Evolutionary conservation across 371 early-diverging fungal genomes (phyloP).

Genomic region (Lichtheimia corymbifera): DNA sequence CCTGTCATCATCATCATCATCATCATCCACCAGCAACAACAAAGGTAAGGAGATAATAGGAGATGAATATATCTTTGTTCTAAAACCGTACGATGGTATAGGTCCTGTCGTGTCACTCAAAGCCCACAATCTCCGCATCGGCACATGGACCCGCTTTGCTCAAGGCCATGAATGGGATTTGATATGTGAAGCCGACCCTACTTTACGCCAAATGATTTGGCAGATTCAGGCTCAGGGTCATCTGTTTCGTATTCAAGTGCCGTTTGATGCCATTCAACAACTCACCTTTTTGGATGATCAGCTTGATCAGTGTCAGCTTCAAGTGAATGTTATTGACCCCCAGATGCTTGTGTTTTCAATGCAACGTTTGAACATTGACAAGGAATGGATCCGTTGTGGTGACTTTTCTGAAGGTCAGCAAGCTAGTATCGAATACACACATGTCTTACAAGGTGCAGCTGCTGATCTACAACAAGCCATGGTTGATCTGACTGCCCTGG

Average conservation of each 20-base stretch:
- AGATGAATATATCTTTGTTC: too few relatives aligned
- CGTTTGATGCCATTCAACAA: constrained; percentile 25
- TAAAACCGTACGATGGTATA: neutral
- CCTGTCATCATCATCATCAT: neutral
- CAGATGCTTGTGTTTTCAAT: constrained; percentile 22
- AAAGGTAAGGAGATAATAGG: too few relatives aligned
- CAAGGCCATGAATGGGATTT: constrained; percentile 22
- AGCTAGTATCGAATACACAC: constrained; percentile 17
- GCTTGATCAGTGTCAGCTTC: constrained; percentile 9
- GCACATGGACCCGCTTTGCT: constrained; percentile 39
- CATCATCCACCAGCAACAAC: neutral
- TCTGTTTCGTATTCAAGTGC: constrained; percentile 35
- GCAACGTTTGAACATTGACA: constrained; percentile 16
- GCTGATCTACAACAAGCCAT: constrained; percentile 25
- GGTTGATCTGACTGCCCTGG: constrained; percentile 25
- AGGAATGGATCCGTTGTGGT: constrained; percentile 41
- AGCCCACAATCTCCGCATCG: constrained; percentile 30
- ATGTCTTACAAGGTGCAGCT: constrained; percentile 15
- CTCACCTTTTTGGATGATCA: constrained; percentile 13
- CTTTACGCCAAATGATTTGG: constrained; percentile 29
- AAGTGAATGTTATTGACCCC: constrained; percentile 14
- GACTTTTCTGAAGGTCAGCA: constrained; percentile 45
- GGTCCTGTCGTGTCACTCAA: constrained; percentile 17
- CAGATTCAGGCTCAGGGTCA: constrained; percentile 34
- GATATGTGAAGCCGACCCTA: constrained; percentile 21